Base-by-base conservation (phyloP, 495 filamentous ascomycete species). In the Chlorociboria aeruginascens region DNA sequence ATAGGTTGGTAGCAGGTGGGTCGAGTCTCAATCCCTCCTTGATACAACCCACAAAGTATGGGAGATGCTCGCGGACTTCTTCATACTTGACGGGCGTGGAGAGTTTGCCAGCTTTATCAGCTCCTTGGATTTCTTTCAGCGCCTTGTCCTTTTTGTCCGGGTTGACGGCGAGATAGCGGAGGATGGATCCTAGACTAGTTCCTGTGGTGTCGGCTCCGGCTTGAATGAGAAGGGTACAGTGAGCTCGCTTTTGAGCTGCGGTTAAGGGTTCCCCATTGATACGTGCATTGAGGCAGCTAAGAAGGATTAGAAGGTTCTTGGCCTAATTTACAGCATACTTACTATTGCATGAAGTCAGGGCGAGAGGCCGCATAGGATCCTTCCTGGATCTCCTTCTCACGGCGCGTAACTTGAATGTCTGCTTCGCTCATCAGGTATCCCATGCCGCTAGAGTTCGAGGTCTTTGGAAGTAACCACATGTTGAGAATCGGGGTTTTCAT, bases 121-220 rank as follows among this genome's bases (percentile, higher is more conserved):
- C 67, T 7, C 40, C 30, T 42, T 76, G 72, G 36, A 85, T 73
- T 48, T 85, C 81, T 20, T 56, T 54, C 63, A 77, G 70, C 40
- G 85, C 66, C 35, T 64, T 69, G 7, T 64, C 56, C 56, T 80
- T 81, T 0, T 67, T 62, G 0, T 42, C 32, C 0, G 68, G 65
- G 40, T 69, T 63, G 6, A 61, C 63, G 10, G 82, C 53, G 17
- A 84, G 59, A 51, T 75, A 71, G 17, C 69, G 52, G 37, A 84
- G 60, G 35, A 77, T 65, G 1, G 68, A 70, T 40, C 69, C 69
- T 55, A 85, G 70, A 8, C 72, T 65, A 1, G 72, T 76, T 0
- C 76, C 73, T 0, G 73, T 78, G 9, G 81, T 81, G 50, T 86
- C 82, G 7, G 78, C 73, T n/a, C 78, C 79, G 2, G 79, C 80